These are phyloP conservation scores for Dactylellina drechsleri DNA, from an alignment of 2,329 filamentous ascomycete species.

Conservation along the genomic window DNA sequence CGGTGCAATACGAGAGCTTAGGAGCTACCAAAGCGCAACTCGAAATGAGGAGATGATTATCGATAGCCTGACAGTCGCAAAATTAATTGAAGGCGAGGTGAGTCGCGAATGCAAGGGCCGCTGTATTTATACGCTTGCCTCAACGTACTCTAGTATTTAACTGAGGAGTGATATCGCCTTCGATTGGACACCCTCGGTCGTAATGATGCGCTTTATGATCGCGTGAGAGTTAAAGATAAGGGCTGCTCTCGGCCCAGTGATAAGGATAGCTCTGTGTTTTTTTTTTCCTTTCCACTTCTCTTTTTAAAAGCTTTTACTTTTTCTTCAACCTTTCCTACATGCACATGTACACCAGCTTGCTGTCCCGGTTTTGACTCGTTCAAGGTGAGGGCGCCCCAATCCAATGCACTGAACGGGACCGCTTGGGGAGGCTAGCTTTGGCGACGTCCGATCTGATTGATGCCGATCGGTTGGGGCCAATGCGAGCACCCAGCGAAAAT, in stretches of 20 bases:
- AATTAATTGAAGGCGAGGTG: background rate
- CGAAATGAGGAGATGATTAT: too few species aligned
- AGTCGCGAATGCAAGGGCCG: background rate
- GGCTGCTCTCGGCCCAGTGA: constrained; percentile 24
- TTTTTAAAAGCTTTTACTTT: too few species aligned
- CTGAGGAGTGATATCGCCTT: background rate
- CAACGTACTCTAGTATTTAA: background rate
- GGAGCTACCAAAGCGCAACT: too few species aligned
- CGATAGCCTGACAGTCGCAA: background rate
- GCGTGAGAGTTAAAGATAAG: constrained; percentile 41
- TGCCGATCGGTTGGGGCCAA: background rate
- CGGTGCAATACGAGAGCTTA: too few species aligned
- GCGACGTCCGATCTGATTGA: constrained; percentile 43
- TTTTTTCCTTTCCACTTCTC: background rate
- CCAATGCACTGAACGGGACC: background rate
- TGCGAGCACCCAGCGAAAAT: too few species aligned
- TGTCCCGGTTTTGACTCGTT: too few species aligned
- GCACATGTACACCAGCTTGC: too few species aligned
- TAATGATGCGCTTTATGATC: constrained; percentile 32
- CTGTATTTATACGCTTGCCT: background rate
- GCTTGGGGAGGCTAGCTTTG: constrained; percentile 20
- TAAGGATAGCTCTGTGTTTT: constrained; percentile 29
- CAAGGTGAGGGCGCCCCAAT: constrained; percentile 16
- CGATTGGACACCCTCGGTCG: constrained; percentile 30
- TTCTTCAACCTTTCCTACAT: too few species aligned